Base-by-base conservation (phyloP, 805 yeast species). In the Maudiozyma barnettii region DNA sequence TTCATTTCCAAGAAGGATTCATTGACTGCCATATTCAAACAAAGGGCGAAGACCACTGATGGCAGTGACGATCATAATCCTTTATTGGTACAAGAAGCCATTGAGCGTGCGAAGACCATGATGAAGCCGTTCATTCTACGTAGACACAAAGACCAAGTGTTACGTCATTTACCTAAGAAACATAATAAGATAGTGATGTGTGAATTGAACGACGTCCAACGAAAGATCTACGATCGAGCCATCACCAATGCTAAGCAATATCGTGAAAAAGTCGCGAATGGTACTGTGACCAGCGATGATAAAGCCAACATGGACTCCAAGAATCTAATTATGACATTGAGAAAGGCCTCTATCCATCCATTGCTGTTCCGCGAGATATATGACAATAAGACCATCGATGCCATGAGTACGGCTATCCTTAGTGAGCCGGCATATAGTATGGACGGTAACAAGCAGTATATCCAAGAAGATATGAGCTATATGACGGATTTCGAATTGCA, bases 51-150 rank as follows among this genome's bases (percentile, higher is more conserved):
- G 45, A 85, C 95, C 1, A 75, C 77, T 14, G 70, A 69, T 46
- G 68, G 69, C 9, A 74, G 75, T 39, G 67, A 69, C 18, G 71
- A 69, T 46, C 83, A 77, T 59, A 85, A 86, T 55, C 96, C 96
- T 1, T 72, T 93, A 39, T 69, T 93, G 38, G 87, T 97, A 0
- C 84, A 83, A 54, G 95, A 91, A 67, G 95, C 99, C 0, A 89
- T 93, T 51, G 75, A 81, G 31, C 85, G 89, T 60, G 99, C 99
- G 3, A 88, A 87, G 63, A 84, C 93, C 5, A 91, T 93, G 97
- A 91, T 93, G 98, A 84, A 95, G 2, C 99, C 99, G 4, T 93
- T 93, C 69, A 91, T 93, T 8, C 70, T 93, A 58, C 77, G 99
- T 66, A 80, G 99, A 63, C 83, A 82, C 61, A 93, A 93, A 68